Base-by-base conservation (phyloP, 108 stramenopile species). In the Hondaea fermentalgiana region DNA sequence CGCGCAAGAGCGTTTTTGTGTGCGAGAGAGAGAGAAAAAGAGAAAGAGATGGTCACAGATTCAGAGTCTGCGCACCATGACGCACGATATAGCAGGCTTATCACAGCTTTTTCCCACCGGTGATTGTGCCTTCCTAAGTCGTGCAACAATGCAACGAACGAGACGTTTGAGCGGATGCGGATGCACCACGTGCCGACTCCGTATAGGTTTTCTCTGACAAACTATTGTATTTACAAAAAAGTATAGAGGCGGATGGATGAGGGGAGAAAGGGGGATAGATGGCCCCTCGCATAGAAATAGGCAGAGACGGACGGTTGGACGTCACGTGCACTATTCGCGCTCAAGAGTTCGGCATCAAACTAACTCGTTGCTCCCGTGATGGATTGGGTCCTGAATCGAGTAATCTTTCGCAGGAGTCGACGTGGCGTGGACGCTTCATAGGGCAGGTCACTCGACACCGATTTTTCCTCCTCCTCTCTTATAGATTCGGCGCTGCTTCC, bases 31-130 rank as follows among this genome's bases (percentile, higher is more conserved):
- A 23, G 42, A 42, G 42, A 69, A 17, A 42, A 23, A 23, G 25
- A 3, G 25, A 23, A 42, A 42, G 25, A 10, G 42, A 69, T 69
- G 64, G 10, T 8, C 10, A 17, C 8, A 2, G 42, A 42, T 14
- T 16, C 1, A 28, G 8, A 10, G 64, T 25, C 49, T 83, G 12
- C 49, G 45, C 19, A 23, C 16, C 12, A 6, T 1, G 3, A 83
- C 51, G 76, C 76, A 83, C 76, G 76, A 83, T 53, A 83, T 83
- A 83, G 76, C 76, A 53, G 76, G 64, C 64, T 16, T 83, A 45
- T 83, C 76, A 83, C 25, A 53, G 55, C 76, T 2, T 53, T 6
- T 21, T 83, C 76, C 35, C 45, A 25, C 76, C 76, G 51, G 43
- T 47, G 49, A 83, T 83, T 83, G 76, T 35, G 76, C 51, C 76